Conservation (phyloP, 2,329 filamentous ascomycete species). For the Arthroderma uncinatum region DNA sequence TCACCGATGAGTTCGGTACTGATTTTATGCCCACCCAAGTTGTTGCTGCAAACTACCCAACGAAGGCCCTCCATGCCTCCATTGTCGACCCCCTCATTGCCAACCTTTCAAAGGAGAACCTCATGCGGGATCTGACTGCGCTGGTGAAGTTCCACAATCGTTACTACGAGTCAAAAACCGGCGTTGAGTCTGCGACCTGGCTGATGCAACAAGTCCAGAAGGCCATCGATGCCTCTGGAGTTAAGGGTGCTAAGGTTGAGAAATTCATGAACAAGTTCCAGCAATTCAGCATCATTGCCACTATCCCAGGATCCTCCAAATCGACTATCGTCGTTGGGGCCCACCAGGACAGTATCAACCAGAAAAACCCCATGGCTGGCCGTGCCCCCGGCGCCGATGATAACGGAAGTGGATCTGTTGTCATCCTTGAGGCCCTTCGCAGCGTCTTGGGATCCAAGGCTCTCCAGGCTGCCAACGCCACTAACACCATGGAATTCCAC, state of each 20-base stretch:
- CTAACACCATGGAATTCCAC: constrained; percentile 82
- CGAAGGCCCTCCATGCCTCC: constrained; percentile 45
- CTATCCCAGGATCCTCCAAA: constrained; percentile 73
- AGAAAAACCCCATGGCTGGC: constrained; percentile 59
- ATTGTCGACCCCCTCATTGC: constrained; percentile 56
- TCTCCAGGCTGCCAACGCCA: constrained; percentile 48
- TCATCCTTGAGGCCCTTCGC: constrained; percentile 83
- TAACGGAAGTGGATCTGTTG: constrained; percentile 85
- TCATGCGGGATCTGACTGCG: constrained; percentile 65
- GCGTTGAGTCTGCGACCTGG: constrained; percentile 78
- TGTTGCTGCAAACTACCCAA: constrained; percentile 50
- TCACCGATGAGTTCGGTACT: constrained; percentile 56
- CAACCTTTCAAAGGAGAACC: constrained; percentile 61
- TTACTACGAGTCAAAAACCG: constrained; percentile 51
- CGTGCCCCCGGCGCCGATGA: constrained; percentile 90
- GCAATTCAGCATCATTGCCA: constrained; percentile 84
- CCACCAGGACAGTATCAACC: constrained; percentile 93
- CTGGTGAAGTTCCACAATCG: constrained; percentile 50
- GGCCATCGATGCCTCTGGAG: constrained; percentile 61
- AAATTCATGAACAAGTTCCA: constrained; percentile 77
- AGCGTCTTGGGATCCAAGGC: constrained; percentile 63
- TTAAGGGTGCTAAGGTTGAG: constrained; percentile 56
- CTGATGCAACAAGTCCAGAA: constrained; percentile 62
- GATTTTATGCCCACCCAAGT: constrained; percentile 39
- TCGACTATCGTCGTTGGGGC: constrained; percentile 81